Conservation (phyloP, 1,284 basidiomycete species). For the Sanghuangporus baumii region DNA sequence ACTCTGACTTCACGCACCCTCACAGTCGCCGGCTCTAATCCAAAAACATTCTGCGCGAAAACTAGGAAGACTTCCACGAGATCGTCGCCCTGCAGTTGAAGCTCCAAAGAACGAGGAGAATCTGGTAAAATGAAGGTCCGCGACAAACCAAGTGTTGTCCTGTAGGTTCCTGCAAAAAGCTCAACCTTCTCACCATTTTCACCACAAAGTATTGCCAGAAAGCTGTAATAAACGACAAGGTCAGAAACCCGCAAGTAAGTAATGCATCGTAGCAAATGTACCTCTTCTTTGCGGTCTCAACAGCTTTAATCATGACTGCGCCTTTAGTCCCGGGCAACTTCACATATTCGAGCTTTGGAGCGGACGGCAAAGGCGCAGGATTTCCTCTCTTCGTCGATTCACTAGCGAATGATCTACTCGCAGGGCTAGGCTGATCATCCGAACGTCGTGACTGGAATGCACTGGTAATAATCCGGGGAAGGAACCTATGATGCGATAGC, state of each 20-base stretch:
- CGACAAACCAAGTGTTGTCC: slow-evolving; percentile 72
- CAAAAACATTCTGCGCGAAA: slow-evolving; percentile 85
- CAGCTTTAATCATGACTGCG: slow-evolving; percentile 73
- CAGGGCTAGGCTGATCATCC: slow-evolving; percentile 43
- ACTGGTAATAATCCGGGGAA: slow-evolving; percentile 64
- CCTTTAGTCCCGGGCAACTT: slow-evolving; percentile 88
- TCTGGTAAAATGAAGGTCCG: slow-evolving; percentile 86
- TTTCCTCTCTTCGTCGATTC: slow-evolving; percentile 31
- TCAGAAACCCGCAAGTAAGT: slow-evolving; percentile 13
- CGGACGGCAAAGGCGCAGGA: slow-evolving; percentile 48
- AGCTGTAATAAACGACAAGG: slow-evolving; percentile 38
- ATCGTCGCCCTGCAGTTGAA: slow-evolving; percentile 87
- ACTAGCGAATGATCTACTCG: slow-evolving; percentile 29
- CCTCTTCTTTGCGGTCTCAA: slow-evolving; percentile 85
- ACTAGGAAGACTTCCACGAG: slow-evolving; percentile 84
- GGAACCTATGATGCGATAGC: slow-evolving; percentile 49
- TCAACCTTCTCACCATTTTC: slow-evolving; percentile 90
- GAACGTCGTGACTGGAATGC: slow-evolving; percentile 54
- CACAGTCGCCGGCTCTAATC: slow-evolving; percentile 83
- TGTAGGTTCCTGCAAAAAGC: slow-evolving; percentile 80
- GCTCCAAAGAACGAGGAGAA: slow-evolving; percentile 76
- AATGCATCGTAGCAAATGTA: slow-evolving; percentile 27
- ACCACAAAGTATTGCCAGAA: slow-evolving; percentile 85
- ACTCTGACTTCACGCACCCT: slow-evolving; percentile 86
- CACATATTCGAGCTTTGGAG: slow-evolving; percentile 82